Percentiles rank a stretch among this genome's conserved stretches.
phyloP scores from a whole-genome alignment of 345 rosid species.

The Salix dunnii region DNA sequence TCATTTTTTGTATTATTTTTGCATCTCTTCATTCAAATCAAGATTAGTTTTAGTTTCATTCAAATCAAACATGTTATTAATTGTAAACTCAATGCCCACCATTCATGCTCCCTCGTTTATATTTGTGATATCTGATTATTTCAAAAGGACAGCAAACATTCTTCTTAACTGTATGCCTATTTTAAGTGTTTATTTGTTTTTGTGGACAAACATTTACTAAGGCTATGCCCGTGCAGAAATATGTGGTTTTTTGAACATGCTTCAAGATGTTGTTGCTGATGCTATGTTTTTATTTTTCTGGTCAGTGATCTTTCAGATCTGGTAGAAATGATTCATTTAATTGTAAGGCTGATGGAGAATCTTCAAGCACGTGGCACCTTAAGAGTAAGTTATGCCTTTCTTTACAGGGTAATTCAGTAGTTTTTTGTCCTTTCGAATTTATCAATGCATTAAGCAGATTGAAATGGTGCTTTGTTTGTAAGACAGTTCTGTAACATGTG shows the following conservation, averaged over 20 bases:
- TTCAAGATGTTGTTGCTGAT: constrained; percentile 6
- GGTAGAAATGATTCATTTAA: constrained; percentile 66
- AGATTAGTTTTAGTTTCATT: background rate
- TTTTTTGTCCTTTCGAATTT: background rate
- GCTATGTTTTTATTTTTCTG: constrained; percentile 22
- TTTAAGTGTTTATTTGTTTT: background rate
- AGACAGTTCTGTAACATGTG: background rate
- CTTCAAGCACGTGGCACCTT: constrained; percentile 89
- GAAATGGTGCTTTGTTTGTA: background rate
- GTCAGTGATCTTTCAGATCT: constrained; percentile 91
- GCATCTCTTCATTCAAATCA: background rate
- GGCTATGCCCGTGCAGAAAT: background rate
- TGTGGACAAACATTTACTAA: background rate
- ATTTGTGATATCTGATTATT: too few relatives aligned
- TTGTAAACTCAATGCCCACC: background rate
- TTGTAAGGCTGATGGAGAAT: constrained; percentile 73
- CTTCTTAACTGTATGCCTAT: background rate
- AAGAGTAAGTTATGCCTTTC: constrained; percentile 57
- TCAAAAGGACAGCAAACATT: background rate
- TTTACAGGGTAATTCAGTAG: constrained; percentile 4
- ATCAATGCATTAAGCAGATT: background rate
- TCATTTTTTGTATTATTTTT: background rate
- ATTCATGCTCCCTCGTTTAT: background rate
- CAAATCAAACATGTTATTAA: too few relatives aligned
- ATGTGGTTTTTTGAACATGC: background rate